These are phyloP conservation scores for Fusarium dlaminii DNA, from an alignment of 2,329 filamentous ascomycete genomes.

Conservation along the genomic window DNA sequence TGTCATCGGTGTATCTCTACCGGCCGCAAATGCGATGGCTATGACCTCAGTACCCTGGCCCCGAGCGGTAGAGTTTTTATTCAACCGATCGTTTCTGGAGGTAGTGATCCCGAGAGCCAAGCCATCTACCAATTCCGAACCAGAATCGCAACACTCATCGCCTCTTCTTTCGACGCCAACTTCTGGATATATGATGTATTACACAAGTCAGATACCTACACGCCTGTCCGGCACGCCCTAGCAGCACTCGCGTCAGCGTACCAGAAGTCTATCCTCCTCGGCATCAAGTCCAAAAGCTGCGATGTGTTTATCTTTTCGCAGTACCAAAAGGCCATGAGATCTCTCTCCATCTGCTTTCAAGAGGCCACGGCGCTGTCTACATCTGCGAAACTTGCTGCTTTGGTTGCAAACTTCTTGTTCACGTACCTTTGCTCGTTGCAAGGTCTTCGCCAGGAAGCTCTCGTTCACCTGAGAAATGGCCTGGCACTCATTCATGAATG, in stretches of 20 bases:
- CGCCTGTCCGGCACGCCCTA: neutral
- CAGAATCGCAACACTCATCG: neutral
- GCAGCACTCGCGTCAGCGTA: neutral
- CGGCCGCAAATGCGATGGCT: neutral
- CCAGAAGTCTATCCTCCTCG: neutral
- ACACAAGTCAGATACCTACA: neutral
- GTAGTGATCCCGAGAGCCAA: neutral
- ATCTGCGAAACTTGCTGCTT: neutral
- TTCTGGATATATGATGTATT: neutral
- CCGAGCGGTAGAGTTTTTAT: fast-evolving
- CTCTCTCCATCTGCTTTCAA: neutral
- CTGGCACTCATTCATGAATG: neutral
- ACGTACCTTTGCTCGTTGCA: neutral
- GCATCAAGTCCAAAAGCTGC: neutral
- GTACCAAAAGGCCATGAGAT: neutral
- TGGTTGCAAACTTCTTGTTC: neutral
- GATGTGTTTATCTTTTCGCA: neutral
- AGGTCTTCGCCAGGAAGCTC: neutral
- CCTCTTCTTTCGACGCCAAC: neutral
- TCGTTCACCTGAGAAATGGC: neutral
- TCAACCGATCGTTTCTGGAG: neutral
- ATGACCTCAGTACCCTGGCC: fast-evolving
- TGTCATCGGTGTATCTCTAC: neutral
- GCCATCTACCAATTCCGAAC: conserved; percentile 7
- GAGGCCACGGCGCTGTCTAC: fast-evolving